Evolutionary conservation across 768 basidiomycete species (phyloP).

Genomic region (Rhodosporidiobolus odoratus): DNA sequence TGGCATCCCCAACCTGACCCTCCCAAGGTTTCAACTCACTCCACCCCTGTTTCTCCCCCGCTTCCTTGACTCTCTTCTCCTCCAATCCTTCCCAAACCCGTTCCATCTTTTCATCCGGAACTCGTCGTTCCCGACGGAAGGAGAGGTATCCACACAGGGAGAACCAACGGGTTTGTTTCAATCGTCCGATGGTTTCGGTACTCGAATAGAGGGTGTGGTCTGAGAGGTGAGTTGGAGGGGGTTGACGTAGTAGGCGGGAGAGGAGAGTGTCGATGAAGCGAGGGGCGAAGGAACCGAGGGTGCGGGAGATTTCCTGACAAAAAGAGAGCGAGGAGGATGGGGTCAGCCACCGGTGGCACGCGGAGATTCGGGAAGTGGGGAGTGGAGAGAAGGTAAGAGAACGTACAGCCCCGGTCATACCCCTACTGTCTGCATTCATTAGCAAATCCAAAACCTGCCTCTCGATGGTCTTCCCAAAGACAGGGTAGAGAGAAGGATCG

Average conservation of each 20-base stretch:
- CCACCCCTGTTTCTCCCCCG: not conserved
- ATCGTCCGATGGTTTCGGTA: slow-evolving; percentile 76
- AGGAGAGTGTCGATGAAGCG: slow-evolving; percentile 71
- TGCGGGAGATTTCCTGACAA: slow-evolving; percentile 45
- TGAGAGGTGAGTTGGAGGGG: slow-evolving; percentile 64
- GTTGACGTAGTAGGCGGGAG: slow-evolving; percentile 59
- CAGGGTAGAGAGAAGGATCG: slow-evolving; percentile 21
- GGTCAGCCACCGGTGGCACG: not conserved
- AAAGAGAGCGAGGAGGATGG: not conserved
- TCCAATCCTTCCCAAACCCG: slow-evolving; percentile 17
- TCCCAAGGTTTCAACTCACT: not conserved
- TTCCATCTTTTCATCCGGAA: slow-evolving; percentile 52
- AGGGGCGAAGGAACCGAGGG: slow-evolving; percentile 61
- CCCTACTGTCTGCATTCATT: slow-evolving; percentile 59
- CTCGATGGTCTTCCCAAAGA: slow-evolving; percentile 62
- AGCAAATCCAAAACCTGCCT: slow-evolving; percentile 72
- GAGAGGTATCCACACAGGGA: slow-evolving; percentile 62
- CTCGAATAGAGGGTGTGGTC: slow-evolving; percentile 66
- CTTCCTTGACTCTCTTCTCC: not conserved
- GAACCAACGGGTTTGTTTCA: slow-evolving; percentile 80
- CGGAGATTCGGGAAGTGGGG: not conserved
- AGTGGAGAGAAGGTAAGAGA: not conserved
- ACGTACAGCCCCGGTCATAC: slow-evolving; percentile 25
- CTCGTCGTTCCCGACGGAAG: slow-evolving; percentile 52
- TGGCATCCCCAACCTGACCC: not conserved